Evolutionary conservation across 2,329 filamentous ascomycete genomes (phyloP), one percentile per base, ranked within the genome.

Genomic region (Plectosphaerella plurivora): DNA sequence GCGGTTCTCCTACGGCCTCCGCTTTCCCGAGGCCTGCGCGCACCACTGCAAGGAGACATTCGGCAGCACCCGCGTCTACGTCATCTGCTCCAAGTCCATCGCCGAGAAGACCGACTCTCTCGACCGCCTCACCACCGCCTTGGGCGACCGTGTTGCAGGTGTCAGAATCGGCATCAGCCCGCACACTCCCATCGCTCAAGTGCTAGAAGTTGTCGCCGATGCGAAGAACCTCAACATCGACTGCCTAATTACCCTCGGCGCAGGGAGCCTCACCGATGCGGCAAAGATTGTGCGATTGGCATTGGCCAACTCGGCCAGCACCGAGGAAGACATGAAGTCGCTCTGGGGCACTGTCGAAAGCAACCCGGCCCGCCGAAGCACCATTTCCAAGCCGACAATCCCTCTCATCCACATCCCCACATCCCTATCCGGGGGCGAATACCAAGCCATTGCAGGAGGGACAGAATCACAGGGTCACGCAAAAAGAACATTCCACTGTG

Each of bases 181-280:
- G 4, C 80, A 83, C 59, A 81, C 78, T 2, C 69, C 75, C 4
- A 81, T 76, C 70, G 71, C 72, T 1, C 75, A 83, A 53, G 71
- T 81, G 7, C 58, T 82, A 0, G 69, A 76, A 44, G 69, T 80
- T 24, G 67, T 72, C 1, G 58, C 65, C 1, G 74, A 79, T 20
- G 69, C 70, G 2, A 60, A 65, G 5, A 55, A 58, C 0, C 59
- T 59, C 8, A 51, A 70, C 4, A 71, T 71, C 0, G 79, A 84
- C 64, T 69, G 76, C 41, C 60, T 84, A 5, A 61, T 83, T 11
- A 83, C 79, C 0, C 61, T 83, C 2, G 79, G 81, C 4, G 79
- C 71, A 1, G 79, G 81, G 0, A 79, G 74, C 46, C 60, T 83
- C n/a, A 82, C 77, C 0, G 79, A 83, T 59, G 78, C 68, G 0